Base-by-base conservation (phyloP, 768 basidiomycete genomes). In the Mycena rosella region DNA sequence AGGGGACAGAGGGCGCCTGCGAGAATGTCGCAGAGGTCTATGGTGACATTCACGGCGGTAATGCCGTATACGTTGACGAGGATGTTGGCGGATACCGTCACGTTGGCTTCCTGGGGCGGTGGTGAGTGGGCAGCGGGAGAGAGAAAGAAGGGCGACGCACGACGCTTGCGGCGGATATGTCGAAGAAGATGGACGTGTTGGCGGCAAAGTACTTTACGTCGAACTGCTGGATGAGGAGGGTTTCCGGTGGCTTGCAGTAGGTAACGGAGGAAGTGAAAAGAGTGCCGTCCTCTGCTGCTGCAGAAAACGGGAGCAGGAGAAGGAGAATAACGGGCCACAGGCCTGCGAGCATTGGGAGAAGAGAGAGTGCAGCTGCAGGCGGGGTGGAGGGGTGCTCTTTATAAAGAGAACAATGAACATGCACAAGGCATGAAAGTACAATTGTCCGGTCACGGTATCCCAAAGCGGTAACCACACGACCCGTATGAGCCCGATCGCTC, bases 11-110 rank as follows among this genome's bases (percentile, higher is more conserved):
- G 84, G 27, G 89, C 90, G 20, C 96, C 95, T 60, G 82, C 78
- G 34, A 97, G 85, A 52, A 94, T 84, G 53, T 81, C 80, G 84
- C 97, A 99, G 34, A 98, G 87, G 80, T 97, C 87, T 69, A 98
- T 79, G n/a, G 95, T 94, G 68, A 91, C 74, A 76, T 98, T 98
- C 71, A 96, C 74, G 20, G 92, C 88, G 32, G 89, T 85, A 78
- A 91, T 89, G 59, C 96, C 96, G 72, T 98, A 98, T n/a, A 92
- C 92, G 65, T 94, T 92, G 74, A 96, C 80, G 73, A 93, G 84
- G 57, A 98, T 80, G 74, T 92, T 92, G 36, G 94, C 96, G 4
- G 89, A 85, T 60, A 97, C 94, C 74, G 88, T 95, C 72, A 96
- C 85, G 75, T 93, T 88, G 51, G 88, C 75, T 83, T 90, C 85